Base-by-base conservation (phyloP, 805 yeast genomes). In the Candida sithepensis region DNA sequence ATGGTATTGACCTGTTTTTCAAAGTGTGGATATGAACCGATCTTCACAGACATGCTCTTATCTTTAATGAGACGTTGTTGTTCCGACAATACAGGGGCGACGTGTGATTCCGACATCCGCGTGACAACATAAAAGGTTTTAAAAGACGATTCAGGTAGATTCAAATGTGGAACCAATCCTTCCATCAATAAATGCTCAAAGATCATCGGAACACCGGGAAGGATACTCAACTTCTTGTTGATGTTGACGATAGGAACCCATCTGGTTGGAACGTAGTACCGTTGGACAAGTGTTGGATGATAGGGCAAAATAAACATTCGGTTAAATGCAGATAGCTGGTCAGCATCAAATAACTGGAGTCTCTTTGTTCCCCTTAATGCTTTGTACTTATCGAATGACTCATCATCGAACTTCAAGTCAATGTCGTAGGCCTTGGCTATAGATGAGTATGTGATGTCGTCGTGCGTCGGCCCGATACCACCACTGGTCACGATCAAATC, bases 211-310 rank as follows among this genome's bases (percentile, higher is more conserved):
- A 90, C 83, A 0, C 96, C 96, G 0, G 97, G 96, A 40, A 89
- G 71, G 13, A 90, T 77, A 58, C 79, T 84, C 1, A 88, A 81
- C 54, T 81, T 79, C 32, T 76, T 59, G 42, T 82, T 72, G n/a
- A 89, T 69, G 0, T 80, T 79, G 2, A 88, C 90, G 4, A 88
- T 74, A 0, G 96, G 97, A 2, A 89, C 95, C 96, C 96, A 89
- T 13, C 85, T 72, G 3, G 78, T 81, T 8, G 68, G 54, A 1
- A 78, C 69, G 54, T 71, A 82, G 41, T 72, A 66, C 40, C 72
- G 76, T 43, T 70, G 71, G 4, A 81, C 82, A 2, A 54, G 37
- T 1, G 56, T 56, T 1, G 41, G 36, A 32, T 32, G 42, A 34
- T 39, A 26, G 0, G 97, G 97, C 43, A 89, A 70, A 0, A 84